Evolutionary conservation across 768 basidiomycete species (phyloP), one percentile per base, ranked within the genome.

Genomic region (Sporobolomyces pararoseus): DNA sequence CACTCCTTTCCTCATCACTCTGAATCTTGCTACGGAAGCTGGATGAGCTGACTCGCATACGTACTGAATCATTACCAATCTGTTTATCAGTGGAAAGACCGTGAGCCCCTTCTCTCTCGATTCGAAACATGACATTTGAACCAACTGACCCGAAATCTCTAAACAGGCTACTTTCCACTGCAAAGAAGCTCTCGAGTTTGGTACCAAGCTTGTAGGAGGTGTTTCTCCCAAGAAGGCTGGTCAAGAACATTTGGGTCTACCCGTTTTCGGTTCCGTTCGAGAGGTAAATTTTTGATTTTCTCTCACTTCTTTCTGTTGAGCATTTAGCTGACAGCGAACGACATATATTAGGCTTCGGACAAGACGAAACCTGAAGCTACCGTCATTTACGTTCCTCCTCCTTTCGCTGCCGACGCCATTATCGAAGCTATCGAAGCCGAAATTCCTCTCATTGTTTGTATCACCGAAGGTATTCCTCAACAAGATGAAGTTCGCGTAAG

Each of bases 351-450:
- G 92, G 95, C 96, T 50, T 92, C 94, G 70, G 82, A 85, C 55
- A 88, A 91, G 72, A 86, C 87, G 50, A 82, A 86, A 72, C 96
- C 96, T 16, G 95, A 98, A 77, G 96, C 96, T 34, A 88, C 91
- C 42, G 87, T 99, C 68, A 87, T 99, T 81, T 99, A 98, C 80
- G 96, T 99, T 19, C 96, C 96, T 7, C 96, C 96, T n/a, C 91
- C 94, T 6, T 84, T 84, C 58, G 95, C 95, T 25, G 96, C 91
- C 34, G 94, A 95, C 74, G 96, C 96, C 49, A 97, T 99, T 79
- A 87, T 99, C 64, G 96, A 99, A 80, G 96, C 96, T 42, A 97
- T 99, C 76, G 96, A 98, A 80, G 91, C 90, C 76, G 96, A 99
- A 81, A 94, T 99, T 83, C 87, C 88, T 23, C 82, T 99, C 68